phyloP scores from a whole-genome alignment of 108 stramenopile genomes.

The Pseudonitzschia delicatissima region DNA sequence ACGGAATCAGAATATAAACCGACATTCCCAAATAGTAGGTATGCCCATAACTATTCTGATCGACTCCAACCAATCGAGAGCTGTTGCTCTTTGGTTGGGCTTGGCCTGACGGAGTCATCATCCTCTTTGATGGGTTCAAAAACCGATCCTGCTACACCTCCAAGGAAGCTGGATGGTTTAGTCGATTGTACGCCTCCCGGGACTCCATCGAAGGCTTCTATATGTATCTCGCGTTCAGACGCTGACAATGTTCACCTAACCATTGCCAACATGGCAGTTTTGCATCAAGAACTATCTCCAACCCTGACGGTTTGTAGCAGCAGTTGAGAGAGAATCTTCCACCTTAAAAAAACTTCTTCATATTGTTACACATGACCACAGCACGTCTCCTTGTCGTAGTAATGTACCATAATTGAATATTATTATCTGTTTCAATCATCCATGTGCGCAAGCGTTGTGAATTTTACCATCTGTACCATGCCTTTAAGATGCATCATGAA shows the following conservation, averaged over 20 bases:
- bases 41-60: neutral
- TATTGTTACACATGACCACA: neutral
- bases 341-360: neutral
- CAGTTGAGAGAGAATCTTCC: neutral
- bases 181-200: neutral
- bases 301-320: neutral
- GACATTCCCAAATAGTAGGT: slow-evolving; percentile 1
- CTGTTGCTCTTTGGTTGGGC: slow-evolving; percentile 1
- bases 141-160: slow-evolving; percentile 5
- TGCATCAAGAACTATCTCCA: neutral
- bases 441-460: no score
- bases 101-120: neutral
- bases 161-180: neutral
- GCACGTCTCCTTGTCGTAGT: no score
- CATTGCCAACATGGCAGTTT: slow-evolving; percentile 19
- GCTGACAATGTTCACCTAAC: slow-evolving; percentile 19
- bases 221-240: slow-evolving; percentile 13
- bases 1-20: no score
- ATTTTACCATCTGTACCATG: no score
- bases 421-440: no score
- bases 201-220: neutral
- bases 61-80: neutral
- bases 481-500: no score
- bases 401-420: no score
- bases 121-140: neutral